A percentile compares a stretch with the other conserved stretches of the same genome.
Evolutionary conservation across 2,329 filamentous ascomycete genomes (phyloP).

Genomic region (Teratosphaeria nubilosa): DNA sequence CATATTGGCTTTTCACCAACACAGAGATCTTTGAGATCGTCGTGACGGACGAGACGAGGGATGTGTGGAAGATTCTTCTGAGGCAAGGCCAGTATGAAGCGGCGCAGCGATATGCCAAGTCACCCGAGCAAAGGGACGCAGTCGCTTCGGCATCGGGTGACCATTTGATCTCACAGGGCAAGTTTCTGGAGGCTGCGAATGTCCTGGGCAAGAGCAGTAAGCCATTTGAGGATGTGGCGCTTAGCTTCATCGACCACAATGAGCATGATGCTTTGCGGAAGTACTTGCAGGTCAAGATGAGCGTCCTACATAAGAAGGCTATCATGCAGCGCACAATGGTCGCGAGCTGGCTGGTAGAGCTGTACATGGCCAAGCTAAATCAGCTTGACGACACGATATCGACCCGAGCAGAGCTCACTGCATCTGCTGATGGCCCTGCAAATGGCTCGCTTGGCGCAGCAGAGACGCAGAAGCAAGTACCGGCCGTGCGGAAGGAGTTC

Average conservation of each 20-base stretch:
- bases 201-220: slow-evolving; percentile 95
- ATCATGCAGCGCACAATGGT: slow-evolving; percentile 94
- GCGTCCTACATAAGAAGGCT: slow-evolving; percentile 68
- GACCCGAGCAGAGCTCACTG: slow-evolving; percentile 71
- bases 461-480: slow-evolving; percentile 63
- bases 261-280: slow-evolving; percentile 85
- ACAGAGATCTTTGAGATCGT: slow-evolving; percentile 91
- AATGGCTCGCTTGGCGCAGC: slow-evolving; percentile 22
- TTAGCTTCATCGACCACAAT: slow-evolving; percentile 79
- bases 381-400: slow-evolving; percentile 88
- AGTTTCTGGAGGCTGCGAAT: slow-evolving; percentile 74
- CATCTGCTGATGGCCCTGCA: slow-evolving; percentile 1
- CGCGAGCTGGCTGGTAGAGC: slow-evolving; percentile 85
- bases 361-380: slow-evolving; percentile 97
- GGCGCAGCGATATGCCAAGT: slow-evolving; percentile 75
- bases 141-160: slow-evolving; percentile 90
- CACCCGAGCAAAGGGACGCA: slow-evolving; percentile 71
- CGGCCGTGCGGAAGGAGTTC: slow-evolving; percentile 64
- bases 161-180: slow-evolving; percentile 68
- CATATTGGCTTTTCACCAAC: slow-evolving; percentile 90
- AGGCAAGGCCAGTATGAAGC: slow-evolving; percentile 78
- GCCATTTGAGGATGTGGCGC: slow-evolving; percentile 88
- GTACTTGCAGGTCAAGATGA: slow-evolving; percentile 78
- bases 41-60: slow-evolving; percentile 77
- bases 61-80: slow-evolving; percentile 92